These are phyloP conservation scores for Wallacemonas collosoma DNA, from an alignment of 208 protist genomes.

Conservation along the genomic window DNA sequence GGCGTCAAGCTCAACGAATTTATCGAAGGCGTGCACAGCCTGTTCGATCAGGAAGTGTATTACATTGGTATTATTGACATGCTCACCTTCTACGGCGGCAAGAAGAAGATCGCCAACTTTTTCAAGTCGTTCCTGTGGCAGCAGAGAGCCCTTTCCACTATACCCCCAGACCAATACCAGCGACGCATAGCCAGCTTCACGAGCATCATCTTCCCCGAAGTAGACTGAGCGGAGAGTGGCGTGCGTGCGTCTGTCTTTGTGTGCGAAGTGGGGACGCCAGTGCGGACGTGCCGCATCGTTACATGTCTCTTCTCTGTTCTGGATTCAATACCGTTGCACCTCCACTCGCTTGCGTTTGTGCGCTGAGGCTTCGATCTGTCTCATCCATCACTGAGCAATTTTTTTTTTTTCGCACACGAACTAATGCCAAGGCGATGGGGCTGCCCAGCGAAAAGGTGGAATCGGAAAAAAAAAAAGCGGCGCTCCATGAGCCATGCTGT, in stretches of 20 bases:
- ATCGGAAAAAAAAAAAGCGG: too few species aligned
- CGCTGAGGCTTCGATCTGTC: too few species aligned
- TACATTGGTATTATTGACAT: conserved; percentile 91
- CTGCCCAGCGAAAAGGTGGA: too few species aligned
- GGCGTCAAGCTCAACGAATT: conserved; percentile 36
- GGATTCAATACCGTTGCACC: too few species aligned
- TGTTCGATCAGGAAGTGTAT: conserved; percentile 79
- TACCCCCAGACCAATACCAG: conserved; percentile 65
- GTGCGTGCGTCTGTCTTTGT: neutral
- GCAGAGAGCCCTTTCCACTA: conserved; percentile 70
- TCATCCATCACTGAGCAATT: too few species aligned
- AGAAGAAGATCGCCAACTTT: conserved; percentile 87
- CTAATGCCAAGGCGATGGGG: too few species aligned
- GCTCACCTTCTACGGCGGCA: conserved; percentile 76
- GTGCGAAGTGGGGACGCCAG: too few species aligned
- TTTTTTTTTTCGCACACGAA: too few species aligned
- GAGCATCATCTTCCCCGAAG: conserved; percentile 66
- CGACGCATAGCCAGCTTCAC: conserved; percentile 68
- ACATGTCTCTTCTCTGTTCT: neutral
- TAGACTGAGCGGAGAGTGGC: conserved; percentile 16
- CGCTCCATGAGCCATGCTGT: too few species aligned
- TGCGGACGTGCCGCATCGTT: neutral
- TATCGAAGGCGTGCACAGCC: conserved; percentile 52
- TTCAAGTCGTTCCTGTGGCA: conserved; percentile 88
- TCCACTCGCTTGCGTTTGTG: too few species aligned